phyloP scores from a whole-genome alignment of 805 yeast species.

The Starmerella vitae region DNA sequence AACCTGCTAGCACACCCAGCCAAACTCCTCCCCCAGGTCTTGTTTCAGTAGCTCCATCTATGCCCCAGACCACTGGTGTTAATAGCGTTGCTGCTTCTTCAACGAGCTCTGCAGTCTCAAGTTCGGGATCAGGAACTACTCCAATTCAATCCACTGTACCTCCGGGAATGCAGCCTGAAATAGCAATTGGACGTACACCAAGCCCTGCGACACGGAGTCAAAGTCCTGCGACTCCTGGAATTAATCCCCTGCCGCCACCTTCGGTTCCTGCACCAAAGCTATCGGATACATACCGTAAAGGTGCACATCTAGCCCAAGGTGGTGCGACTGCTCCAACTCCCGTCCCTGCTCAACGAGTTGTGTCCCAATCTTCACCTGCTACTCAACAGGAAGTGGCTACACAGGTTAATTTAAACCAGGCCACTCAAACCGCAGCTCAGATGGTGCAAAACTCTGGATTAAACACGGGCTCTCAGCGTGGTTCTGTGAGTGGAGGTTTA shows the following conservation, averaged over 20 bases:
- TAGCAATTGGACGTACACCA: slow-evolving; percentile 3
- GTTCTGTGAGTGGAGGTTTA: not conserved
- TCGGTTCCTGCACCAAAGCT: slow-evolving; percentile 19
- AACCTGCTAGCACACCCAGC: slow-evolving; percentile 14
- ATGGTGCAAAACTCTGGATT: not conserved
- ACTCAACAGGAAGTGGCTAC: slow-evolving; percentile 5
- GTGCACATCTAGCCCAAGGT: slow-evolving; percentile 19
- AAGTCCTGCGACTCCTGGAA: slow-evolving; percentile 12
- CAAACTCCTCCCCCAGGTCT: slow-evolving; percentile 7
- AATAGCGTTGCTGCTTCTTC: too few species aligned
- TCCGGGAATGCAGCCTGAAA: not conserved
- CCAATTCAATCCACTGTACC: not conserved
- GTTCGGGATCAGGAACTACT: too few species aligned
- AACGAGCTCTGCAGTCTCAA: too few species aligned
- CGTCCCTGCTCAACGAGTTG: slow-evolving; percentile 16
- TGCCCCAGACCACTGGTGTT: too few species aligned
- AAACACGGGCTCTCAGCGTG: not conserved
- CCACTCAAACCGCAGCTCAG: slow-evolving; percentile 3
- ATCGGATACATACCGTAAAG: slow-evolving; percentile 9
- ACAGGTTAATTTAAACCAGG: slow-evolving; percentile 3
- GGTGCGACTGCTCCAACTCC: slow-evolving; percentile 19
- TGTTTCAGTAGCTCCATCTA: not conserved
- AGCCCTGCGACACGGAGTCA: slow-evolving; percentile 16
- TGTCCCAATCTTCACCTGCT: slow-evolving; percentile 16
- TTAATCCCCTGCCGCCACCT: slow-evolving; percentile 24